These are phyloP conservation scores for Leptographium flavum DNA, from an alignment of 2,329 filamentous ascomycete genomes.

Conservation along the genomic window DNA sequence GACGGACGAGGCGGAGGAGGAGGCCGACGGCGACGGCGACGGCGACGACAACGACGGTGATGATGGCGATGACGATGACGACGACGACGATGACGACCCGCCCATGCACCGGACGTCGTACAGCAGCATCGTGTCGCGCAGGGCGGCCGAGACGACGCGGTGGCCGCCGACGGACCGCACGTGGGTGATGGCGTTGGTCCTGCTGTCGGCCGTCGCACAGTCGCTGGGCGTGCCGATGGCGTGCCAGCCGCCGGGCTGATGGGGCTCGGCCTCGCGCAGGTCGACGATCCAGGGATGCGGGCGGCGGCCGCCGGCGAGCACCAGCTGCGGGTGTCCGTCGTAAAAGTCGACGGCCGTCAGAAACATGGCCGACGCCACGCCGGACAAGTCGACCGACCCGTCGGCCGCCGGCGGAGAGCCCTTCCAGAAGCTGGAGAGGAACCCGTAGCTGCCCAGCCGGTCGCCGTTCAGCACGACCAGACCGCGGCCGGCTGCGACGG, in stretches of 20 bases:
- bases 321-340: constrained; percentile 22
- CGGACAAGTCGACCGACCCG: too few relatives aligned
- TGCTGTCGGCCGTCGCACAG: not conserved
- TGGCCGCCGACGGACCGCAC: constrained; percentile 32
- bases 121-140: constrained; percentile 33
- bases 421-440: too few relatives aligned
- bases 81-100: not conserved
- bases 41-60: not conserved
- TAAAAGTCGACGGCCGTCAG: constrained; percentile 9
- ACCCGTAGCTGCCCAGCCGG: too few relatives aligned
- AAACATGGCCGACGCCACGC: not conserved
- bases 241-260: constrained; percentile 11
- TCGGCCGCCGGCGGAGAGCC: not conserved
- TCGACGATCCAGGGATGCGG: constrained; percentile 31
- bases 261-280: constrained; percentile 25
- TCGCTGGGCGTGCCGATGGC: not conserved
- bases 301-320: constrained; percentile 35
- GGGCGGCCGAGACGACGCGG: constrained; percentile 38
- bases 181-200: constrained; percentile 20
- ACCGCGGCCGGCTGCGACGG: constrained; percentile 35
- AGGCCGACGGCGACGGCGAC: not conserved
- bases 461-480: constrained; percentile 17
- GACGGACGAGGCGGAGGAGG: constrained; percentile 14
- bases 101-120: constrained; percentile 37
- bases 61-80: not conserved